Evolutionary conservation across 2,329 filamentous ascomycete genomes (phyloP).

Genomic region (Aureobasidium uvarum): DNA sequence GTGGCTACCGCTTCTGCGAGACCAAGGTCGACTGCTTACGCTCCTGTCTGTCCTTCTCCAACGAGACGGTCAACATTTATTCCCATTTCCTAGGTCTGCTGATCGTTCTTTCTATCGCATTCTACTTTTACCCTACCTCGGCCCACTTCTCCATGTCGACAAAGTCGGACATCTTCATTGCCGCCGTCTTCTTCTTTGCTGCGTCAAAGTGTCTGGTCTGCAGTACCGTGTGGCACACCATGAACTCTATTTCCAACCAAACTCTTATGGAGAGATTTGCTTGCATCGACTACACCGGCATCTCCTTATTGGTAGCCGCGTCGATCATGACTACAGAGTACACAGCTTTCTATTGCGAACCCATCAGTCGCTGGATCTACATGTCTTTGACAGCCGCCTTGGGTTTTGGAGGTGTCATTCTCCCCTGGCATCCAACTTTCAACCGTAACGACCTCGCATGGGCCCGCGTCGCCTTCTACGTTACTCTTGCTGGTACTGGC

Average conservation of each 20-base stretch:
- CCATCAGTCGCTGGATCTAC: constrained; percentile 79
- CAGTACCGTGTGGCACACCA: constrained; percentile 97
- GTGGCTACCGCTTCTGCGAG: constrained; percentile 90
- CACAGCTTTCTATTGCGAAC: constrained; percentile 98
- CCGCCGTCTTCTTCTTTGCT: constrained; percentile 92
- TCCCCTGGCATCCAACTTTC: constrained; percentile 95
- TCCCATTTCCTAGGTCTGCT: constrained; percentile 88
- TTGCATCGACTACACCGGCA: constrained; percentile 97
- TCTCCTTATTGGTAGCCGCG: constrained; percentile 88
- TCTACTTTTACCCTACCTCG: constrained; percentile 92
- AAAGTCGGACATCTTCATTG: constrained; percentile 85
- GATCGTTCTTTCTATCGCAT: constrained; percentile 80
- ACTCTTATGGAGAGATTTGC: constrained; percentile 90
- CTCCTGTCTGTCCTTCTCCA: constrained; percentile 76
- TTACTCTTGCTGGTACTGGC: constrained; percentile 80
- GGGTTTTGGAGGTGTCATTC: constrained; percentile 80
- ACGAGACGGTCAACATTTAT: constrained; percentile 98
- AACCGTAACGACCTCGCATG: constrained; percentile 91
- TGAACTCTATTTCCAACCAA: constrained; percentile 93
- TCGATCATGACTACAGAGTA: constrained; percentile 99
- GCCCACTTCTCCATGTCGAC: constrained; percentile 83
- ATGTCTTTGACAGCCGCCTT: constrained; percentile 77
- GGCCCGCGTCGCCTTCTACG: constrained; percentile 87
- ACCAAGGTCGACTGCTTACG: constrained; percentile 85
- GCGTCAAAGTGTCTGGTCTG: constrained; percentile 93